Evolutionary conservation across 306 rosid species (phyloP), one percentile per base, ranked within the genome.

Genomic region (Pachyrhizus erosus): DNA sequence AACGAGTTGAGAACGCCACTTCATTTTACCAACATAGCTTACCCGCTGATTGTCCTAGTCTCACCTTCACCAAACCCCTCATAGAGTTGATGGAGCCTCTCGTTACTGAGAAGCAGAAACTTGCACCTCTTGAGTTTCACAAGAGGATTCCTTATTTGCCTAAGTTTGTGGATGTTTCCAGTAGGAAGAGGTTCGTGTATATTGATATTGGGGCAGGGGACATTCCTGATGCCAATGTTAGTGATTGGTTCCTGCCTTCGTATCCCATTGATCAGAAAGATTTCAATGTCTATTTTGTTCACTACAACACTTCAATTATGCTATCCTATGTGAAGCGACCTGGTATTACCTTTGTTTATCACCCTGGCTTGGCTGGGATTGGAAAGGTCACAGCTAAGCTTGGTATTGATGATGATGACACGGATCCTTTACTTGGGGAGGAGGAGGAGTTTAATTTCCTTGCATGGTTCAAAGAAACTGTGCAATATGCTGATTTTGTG

Each of bases 401-500:
- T 15, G 51, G 4, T 2, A 20, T 33, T 0, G 89, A 85, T 20
- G 90, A 86, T 14, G 90, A 49, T 23, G 90, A 83, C 9, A 2
- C 87, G 57, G 97, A 93, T 57, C 88, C 94, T 2, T 87, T 84
- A 46, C 33, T 89, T 2, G 97, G 92, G 24, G 90, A 88, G 51
- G 96, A 92, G 13, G 94, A 92, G 13, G 91, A 87, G 73, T 96
- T 96, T 54, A 88, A 96, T 83, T 93, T 96, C 70, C 88, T 86
- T 37, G 88, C 87, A 6, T 96, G 99, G 99, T 96, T 96, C 81
- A 96, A 90, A 83, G 99, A 96, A 82, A 93, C 98, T 1, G 93
- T 92, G 81, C 78, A 82, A 70, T 74, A 83, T 80, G 92, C 97
- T 0, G 94, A 96, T 80, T 93, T 93, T 26, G 93, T 93, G 84